Conservation (phyloP, 225 moss, liverwort and hornwort genomes). For the Asterella californica region DNA sequence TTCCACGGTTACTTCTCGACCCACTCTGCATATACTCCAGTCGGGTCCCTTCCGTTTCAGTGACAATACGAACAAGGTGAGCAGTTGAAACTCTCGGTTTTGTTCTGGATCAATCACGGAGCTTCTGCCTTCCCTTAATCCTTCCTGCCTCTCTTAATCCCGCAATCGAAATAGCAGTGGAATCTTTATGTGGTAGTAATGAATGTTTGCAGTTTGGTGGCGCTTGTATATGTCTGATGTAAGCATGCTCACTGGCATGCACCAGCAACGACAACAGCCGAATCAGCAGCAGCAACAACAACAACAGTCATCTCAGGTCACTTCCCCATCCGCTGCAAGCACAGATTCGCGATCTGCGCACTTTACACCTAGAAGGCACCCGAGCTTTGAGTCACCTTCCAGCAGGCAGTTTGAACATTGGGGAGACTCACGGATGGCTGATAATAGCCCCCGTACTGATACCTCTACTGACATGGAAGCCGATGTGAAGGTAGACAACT, state of each 20-base stretch:
- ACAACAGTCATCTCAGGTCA: constrained; percentile 53
- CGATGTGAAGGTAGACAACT: constrained; percentile 90
- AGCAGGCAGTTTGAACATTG: constrained; percentile 50
- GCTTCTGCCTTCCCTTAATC: neutral
- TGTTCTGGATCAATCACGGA: neutral
- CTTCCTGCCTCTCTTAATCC: neutral
- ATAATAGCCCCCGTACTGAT: constrained; percentile 97
- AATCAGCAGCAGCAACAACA: constrained; percentile 30
- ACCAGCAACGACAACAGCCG: constrained; percentile 23
- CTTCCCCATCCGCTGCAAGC: constrained; percentile 56
- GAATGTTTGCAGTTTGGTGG: constrained; percentile 21
- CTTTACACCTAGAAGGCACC: constrained; percentile 47
- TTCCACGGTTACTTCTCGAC: constrained; percentile 37
- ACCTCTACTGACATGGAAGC: constrained; percentile 98
- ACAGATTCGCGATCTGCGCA: constrained; percentile 56
- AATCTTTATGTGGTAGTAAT: constrained; percentile 14
- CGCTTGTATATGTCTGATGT: constrained; percentile 24
- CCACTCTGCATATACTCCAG: constrained; percentile 41
- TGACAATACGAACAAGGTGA: constrained; percentile 40
- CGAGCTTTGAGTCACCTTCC: constrained; percentile 48
- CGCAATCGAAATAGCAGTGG: constrained; percentile 12
- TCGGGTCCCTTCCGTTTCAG: constrained; percentile 41
- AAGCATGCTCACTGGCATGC: constrained; percentile 23
- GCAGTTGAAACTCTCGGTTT: neutral
- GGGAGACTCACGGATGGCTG: constrained; percentile 67